Evolutionary conservation across 2,329 filamentous ascomycete species (phyloP).

Genomic region (Calonectria naviculata): DNA sequence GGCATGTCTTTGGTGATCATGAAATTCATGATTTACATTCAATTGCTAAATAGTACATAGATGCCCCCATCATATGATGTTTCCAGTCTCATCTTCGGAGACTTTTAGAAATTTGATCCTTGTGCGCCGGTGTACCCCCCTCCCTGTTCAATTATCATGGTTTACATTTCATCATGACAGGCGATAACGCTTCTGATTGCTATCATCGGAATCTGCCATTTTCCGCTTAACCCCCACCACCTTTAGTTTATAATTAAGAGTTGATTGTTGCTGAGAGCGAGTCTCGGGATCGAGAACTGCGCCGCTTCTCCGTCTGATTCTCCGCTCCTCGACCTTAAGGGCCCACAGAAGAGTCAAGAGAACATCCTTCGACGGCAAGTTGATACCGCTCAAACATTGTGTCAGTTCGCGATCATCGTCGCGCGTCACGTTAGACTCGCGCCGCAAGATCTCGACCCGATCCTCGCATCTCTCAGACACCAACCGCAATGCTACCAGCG

Average conservation of each 20-base stretch:
- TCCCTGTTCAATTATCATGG: constrained; percentile 22
- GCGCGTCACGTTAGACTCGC: constrained; percentile 50
- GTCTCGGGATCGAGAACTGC: constrained; percentile 37
- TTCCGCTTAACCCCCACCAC: constrained; percentile 35
- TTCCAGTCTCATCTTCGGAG: constrained; percentile 28
- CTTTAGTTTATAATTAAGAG: constrained; percentile 36
- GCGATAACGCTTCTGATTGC: constrained; percentile 30
- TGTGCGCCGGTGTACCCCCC: constrained; percentile 29
- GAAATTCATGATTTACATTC: constrained; percentile 29
- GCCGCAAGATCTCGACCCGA: constrained; percentile 52
- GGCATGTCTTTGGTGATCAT: constrained; percentile 11
- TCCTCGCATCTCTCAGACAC: constrained; percentile 68
- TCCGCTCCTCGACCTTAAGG: constrained; percentile 55
- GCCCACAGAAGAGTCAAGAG: constrained; percentile 61
- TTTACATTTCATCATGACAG: constrained; percentile 33
- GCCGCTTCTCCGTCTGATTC: constrained; percentile 39
- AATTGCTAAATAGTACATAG: constrained; percentile 34
- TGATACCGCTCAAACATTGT: constrained; percentile 49
- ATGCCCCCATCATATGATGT: constrained; percentile 22
- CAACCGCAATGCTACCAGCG: constrained; percentile 79
- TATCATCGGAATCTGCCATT: constrained; percentile 23
- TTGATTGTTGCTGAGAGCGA: constrained; percentile 38
- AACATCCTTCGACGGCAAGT: constrained; percentile 59
- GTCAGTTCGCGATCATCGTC: constrained; percentile 48
- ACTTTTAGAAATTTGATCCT: constrained; percentile 25